Evolutionary conservation across 768 basidiomycete species (phyloP), one percentile per base, ranked within the genome.

Genomic region (Serendipita sp.): DNA sequence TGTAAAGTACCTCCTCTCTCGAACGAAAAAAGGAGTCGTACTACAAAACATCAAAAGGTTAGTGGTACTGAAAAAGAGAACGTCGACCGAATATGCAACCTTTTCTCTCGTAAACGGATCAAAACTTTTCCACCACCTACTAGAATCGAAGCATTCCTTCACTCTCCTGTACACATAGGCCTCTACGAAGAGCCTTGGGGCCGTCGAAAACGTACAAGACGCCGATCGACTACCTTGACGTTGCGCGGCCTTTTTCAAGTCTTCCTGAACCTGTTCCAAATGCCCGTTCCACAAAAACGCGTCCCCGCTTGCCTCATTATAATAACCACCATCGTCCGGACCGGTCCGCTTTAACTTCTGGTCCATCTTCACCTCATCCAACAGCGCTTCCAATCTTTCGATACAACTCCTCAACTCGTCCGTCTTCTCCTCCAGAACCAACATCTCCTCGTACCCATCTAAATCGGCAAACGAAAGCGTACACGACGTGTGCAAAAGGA

Each of bases 51-150:
- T n/a, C 31, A 34, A 42, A 42, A n/a, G 16, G 22, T 41, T 17
- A 33, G 26, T 16, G 11, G 26, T 17, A 31, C 16, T 22, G 43
- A 20, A 20, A 28, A 22, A 14, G 60, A 20, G 33, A 4, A 28
- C 33, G 4, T 14, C 34, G 62, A 66, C 65, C n/a, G 24, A 16
- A 16, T 13, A n/a, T 44, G 65, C 34, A 48, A 84, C 85, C 75
- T 94, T 95, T 74, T 96, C 90, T 63, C 93, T 78, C 77, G 93
- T 95, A 73, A 96, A 97, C 45, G 95, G 91, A 70, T 95, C 93
- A 70, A 95, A 95, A 67, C 85, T 81, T 65, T 79, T 79, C 90
- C 91, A 97, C 73, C 81, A 86, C 70, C 89, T 90, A 78, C 87
- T 88, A 64, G 90, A 76, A 65, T 88, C 91, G 76, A 97, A 97